Conservation (phyloP, 2,329 filamentous ascomycete genomes). For the Stemphylium beticola region DNA sequence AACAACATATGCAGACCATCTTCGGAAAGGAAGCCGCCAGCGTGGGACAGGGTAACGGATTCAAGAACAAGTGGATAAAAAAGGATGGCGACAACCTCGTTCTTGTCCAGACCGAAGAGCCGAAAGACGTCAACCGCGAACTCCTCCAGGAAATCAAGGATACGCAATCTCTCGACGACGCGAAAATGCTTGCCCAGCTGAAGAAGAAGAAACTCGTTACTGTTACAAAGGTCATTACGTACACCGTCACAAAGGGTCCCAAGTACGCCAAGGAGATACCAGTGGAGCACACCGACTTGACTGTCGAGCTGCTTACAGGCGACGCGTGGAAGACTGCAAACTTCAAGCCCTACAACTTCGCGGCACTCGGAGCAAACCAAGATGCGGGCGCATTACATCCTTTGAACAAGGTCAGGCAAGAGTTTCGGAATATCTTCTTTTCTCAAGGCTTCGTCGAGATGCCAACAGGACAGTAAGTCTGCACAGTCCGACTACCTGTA, state of each 20-base stretch:
- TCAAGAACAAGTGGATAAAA: slow-evolving; percentile 75
- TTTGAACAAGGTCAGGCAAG: slow-evolving; percentile 90
- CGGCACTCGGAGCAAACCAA: slow-evolving; percentile 69
- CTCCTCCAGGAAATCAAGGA: slow-evolving; percentile 76
- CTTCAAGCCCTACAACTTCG: slow-evolving; percentile 88
- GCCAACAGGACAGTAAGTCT: slow-evolving; percentile 76
- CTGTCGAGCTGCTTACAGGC: slow-evolving; percentile 85
- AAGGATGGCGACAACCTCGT: slow-evolving; percentile 63
- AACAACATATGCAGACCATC: slow-evolving; percentile 55
- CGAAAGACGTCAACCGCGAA: slow-evolving; percentile 79
- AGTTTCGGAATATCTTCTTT: slow-evolving; percentile 98
- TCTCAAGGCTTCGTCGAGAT: slow-evolving; percentile 99
- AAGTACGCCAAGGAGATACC: slow-evolving; percentile 89
- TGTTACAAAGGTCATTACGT: slow-evolving; percentile 82
- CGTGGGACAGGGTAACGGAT: slow-evolving; percentile 92
- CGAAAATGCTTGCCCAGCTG: slow-evolving; percentile 79
- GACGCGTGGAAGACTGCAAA: slow-evolving; percentile 91
- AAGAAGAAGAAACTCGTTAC: slow-evolving; percentile 91
- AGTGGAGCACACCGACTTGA: slow-evolving; percentile 94
- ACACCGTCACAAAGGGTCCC: slow-evolving; percentile 80
- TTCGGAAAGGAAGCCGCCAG: slow-evolving; percentile 79
- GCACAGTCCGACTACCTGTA: not conserved
- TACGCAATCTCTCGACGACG: slow-evolving; percentile 71
- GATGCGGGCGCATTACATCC: slow-evolving; percentile 58
- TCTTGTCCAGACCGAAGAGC: slow-evolving; percentile 67